Percentiles rank a stretch among this genome's conserved stretches.
These are phyloP conservation scores for Coprinopsis sp. DNA, from an alignment of 768 basidiomycete genomes.

Conservation along the genomic window DNA sequence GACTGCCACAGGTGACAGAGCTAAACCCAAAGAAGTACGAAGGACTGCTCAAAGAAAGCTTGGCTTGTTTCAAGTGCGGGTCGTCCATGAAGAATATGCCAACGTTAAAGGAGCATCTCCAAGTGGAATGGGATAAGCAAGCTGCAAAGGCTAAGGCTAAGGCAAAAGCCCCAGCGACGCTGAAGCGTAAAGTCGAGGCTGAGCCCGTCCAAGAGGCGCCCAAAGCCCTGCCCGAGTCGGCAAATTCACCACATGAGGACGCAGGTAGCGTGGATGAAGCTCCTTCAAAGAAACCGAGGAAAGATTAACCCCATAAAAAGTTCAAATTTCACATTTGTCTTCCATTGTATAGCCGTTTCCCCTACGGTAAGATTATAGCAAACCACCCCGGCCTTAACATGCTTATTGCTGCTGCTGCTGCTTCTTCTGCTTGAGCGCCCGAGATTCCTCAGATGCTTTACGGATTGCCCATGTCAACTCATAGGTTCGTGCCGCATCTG, in stretches of 20 bases:
- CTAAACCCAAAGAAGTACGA: slow-evolving; percentile 56
- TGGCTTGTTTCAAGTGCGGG: slow-evolving; percentile 70
- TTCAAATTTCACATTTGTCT: too few species aligned
- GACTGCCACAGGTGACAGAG: slow-evolving; percentile 46
- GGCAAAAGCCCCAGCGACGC: slow-evolving; percentile 33
- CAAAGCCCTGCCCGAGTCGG: too few species aligned
- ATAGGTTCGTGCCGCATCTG: slow-evolving; percentile 84
- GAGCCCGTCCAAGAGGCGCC: slow-evolving; percentile 5
- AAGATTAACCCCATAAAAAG: too few species aligned
- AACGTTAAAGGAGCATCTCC: slow-evolving; percentile 66
- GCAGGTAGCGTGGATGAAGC: too few species aligned
- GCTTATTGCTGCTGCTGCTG: too few species aligned
- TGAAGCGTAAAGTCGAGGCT: slow-evolving; percentile 36
- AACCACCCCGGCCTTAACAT: too few species aligned
- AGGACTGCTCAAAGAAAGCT: slow-evolving; percentile 56
- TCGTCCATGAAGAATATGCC: slow-evolving; percentile 67
- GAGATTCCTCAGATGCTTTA: slow-evolving; percentile 66
- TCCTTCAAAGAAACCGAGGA: not conserved
- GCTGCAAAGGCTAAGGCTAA: slow-evolving; percentile 37
- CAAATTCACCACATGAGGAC: too few species aligned
- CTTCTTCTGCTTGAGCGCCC: slow-evolving; percentile 18
- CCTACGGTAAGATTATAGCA: too few species aligned
- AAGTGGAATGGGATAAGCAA: slow-evolving; percentile 63
- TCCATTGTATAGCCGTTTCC: not conserved
- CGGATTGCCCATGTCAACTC: slow-evolving; percentile 94